A percentile compares a stretch with the other conserved stretches of the same genome.
phyloP scores from a whole-genome alignment of 768 basidiomycete species.

The Mycena crocata region DNA sequence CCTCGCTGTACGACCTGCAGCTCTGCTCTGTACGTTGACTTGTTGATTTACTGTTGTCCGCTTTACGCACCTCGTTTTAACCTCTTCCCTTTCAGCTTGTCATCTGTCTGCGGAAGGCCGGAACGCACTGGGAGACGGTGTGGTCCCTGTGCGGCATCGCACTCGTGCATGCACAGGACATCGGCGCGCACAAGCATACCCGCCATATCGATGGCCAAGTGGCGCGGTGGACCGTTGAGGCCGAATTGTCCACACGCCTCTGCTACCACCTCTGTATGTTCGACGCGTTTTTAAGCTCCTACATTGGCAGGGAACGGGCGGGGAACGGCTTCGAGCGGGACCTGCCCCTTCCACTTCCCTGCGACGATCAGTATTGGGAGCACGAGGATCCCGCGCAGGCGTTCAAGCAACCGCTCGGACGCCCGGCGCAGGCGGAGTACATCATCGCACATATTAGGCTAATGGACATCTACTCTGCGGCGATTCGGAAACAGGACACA shows the following conservation, averaged over 20 bases:
- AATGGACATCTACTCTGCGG: conserved; percentile 57
- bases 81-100: conserved; percentile 44
- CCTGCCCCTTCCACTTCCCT: conserved; percentile 60
- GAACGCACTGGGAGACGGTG: conserved; percentile 51
- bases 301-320: conserved; percentile 65
- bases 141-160: conserved; percentile 58
- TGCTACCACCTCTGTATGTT: conserved; percentile 44
- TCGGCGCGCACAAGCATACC: conserved; percentile 63
- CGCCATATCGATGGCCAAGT: conserved; percentile 52
- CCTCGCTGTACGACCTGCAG: conserved; percentile 69
- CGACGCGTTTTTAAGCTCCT: conserved; percentile 45
- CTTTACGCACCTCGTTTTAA: conserved; percentile 38
- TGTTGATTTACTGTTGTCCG: too few relatives aligned
- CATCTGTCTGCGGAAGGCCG: conserved; percentile 50
- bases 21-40: conserved; percentile 59
- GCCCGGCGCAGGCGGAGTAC: conserved; percentile 50
- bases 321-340: conserved; percentile 51
- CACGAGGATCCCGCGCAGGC: conserved; percentile 47
- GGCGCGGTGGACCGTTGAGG: conserved; percentile 54
- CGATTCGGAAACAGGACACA: too few relatives aligned
- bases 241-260: conserved; percentile 54
- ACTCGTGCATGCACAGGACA: conserved; percentile 58
- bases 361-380: conserved; percentile 66
- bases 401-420: conserved; percentile 62
- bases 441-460: conserved; percentile 57